Evolutionary conservation across 2,329 filamentous ascomycete genomes (phyloP), one percentile per base, ranked within the genome.

Genomic region (Aurifilum marmelostoma): DNA sequence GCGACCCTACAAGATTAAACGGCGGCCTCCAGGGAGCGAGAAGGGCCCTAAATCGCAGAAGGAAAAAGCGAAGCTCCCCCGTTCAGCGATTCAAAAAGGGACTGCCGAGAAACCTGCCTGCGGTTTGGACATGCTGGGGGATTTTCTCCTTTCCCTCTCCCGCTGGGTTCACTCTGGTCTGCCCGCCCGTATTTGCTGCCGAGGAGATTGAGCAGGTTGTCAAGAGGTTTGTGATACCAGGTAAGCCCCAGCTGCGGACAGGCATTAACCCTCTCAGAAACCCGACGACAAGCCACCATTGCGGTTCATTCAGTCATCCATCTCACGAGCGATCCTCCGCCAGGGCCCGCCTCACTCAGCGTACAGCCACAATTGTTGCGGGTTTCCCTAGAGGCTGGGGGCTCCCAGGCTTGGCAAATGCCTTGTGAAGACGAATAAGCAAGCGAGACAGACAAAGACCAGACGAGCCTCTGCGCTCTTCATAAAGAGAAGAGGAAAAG

Each of bases 231-330:
- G 43, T 43, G 16, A 16, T 21, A 2, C 41, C 41, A 43, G 43
- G 24, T 18, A 1, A n/a, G 2, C 27, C 52, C 52, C 27, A 56
- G 52, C 27, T n/a, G 14, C 12, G 52, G 52, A 56, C 52, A 56
- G 52, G 52, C 52, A 56, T 56, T 14, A 56, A 18, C 52, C 52
- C 24, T 56, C n/a, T 56, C 27, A 56, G 52, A 54, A n/a, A 24
- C 21, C 47, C 47, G 24, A 56, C 52, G 52, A 29, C 43, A 47
- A 47, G 43, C 43, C 43, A n/a, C 43, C 41, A 47, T 7, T 34
- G 4, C 34, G 34, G 8, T 47, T 47, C 16, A 47, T 29, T 16
- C 52, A 56, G 27, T 29, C 50, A 56, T 18, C 52, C 14, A 56
- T 18, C 52, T 6, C 21, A 14, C 8, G 29, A 47, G 29, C 18